These are phyloP conservation scores for Trichoderma sp. DNA, from an alignment of 2,329 filamentous ascomycete genomes.

Conservation along the genomic window DNA sequence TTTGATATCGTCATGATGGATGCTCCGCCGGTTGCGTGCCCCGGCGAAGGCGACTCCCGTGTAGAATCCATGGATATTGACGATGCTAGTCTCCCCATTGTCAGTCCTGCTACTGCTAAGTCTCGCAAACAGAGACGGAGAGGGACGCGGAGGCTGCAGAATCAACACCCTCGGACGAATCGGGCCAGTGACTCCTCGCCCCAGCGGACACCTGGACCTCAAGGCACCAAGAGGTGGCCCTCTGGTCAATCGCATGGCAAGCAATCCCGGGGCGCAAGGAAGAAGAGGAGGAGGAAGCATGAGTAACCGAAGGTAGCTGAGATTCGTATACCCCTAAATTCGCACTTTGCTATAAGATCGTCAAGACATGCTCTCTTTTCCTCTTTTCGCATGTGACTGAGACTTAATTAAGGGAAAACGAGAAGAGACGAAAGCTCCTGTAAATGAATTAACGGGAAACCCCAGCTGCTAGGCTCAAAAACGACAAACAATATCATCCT, in stretches of 20 bases:
- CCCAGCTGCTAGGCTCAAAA: background rate
- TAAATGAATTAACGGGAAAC: background rate
- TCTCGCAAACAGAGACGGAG: background rate
- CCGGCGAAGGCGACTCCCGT: background rate
- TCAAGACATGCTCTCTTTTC: background rate
- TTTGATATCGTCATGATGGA: slow-evolving; percentile 8
- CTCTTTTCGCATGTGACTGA: background rate
- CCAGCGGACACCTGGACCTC: background rate
- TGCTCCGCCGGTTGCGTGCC: background rate
- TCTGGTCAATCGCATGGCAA: background rate
- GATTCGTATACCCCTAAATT: background rate
- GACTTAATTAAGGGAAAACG: background rate
- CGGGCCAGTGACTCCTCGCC: background rate
- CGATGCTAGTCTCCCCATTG: background rate
- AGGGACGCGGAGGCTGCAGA: no score
- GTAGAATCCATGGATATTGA: background rate
- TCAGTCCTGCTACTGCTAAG: no score
- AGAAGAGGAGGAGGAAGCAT: background rate
- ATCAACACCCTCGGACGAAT: no score
- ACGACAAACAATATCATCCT: background rate
- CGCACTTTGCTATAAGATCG: slow-evolving; percentile 2
- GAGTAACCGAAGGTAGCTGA: background rate
- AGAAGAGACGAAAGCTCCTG: background rate
- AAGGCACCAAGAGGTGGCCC: background rate
- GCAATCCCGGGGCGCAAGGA: background rate